Evolutionary conservation across 148 eudicot species (phyloP).

Genomic region (Rheum nobile): DNA sequence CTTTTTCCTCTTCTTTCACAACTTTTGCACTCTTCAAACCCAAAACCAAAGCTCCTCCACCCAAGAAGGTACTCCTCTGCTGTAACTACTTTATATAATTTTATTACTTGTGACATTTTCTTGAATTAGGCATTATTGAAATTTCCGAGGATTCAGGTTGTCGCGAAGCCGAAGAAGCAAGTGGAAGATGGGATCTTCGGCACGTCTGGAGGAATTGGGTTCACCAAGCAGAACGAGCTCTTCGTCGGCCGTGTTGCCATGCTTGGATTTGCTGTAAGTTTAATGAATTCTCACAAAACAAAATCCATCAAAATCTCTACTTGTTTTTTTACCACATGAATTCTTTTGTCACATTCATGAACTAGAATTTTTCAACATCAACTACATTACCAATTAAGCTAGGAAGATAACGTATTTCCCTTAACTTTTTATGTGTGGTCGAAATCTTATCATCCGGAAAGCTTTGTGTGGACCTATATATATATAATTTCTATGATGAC

Average conservation of each 20-base stretch:
- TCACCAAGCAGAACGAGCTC: slow-evolving; percentile 90
- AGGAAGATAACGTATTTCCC: background rate
- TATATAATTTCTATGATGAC: too few relatives aligned
- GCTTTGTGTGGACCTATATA: background rate
- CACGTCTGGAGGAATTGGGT: slow-evolving; percentile 91
- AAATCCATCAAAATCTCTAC: background rate
- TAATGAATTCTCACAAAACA: background rate
- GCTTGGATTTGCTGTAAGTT: slow-evolving; percentile 94
- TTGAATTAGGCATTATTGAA: too few relatives aligned
- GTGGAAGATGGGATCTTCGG: slow-evolving; percentile 92
- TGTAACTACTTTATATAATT: background rate
- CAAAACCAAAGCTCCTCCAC: slow-evolving; percentile 56
- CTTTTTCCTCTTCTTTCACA: slow-evolving; percentile 15
- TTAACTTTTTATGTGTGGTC: background rate
- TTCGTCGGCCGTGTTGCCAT: slow-evolving; percentile 97
- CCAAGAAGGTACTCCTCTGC: slow-evolving; percentile 36
- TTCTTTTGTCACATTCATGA: background rate
- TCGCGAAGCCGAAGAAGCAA: slow-evolving; percentile 35
- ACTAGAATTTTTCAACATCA: background rate
- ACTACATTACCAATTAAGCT: background rate
- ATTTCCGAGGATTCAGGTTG: too few relatives aligned
- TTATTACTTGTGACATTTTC: background rate
- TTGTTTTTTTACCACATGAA: background rate
- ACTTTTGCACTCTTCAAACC: slow-evolving; percentile 77
- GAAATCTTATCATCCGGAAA: background rate